These are phyloP conservation scores for Chrysoporthe deuterocubensis DNA, from an alignment of 2,329 filamentous ascomycete genomes.

Conservation along the genomic window DNA sequence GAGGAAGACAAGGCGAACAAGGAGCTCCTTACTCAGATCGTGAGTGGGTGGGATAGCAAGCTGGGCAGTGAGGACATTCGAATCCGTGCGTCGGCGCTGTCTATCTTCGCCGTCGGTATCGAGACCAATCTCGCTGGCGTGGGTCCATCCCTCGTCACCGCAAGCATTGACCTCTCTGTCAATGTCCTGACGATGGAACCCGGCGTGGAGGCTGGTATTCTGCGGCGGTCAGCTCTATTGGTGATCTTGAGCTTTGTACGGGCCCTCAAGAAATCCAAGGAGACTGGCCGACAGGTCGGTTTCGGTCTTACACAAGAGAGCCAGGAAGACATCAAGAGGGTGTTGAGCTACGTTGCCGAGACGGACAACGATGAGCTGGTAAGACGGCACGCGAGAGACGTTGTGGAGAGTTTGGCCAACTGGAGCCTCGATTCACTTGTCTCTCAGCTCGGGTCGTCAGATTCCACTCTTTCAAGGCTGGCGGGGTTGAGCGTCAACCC, in stretches of 20 bases:
- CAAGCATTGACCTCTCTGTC: slow-evolving; percentile 65
- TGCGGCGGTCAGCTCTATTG: slow-evolving; percentile 69
- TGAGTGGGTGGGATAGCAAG: slow-evolving; percentile 70
- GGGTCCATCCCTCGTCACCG: slow-evolving; percentile 55
- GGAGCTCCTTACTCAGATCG: slow-evolving; percentile 60
- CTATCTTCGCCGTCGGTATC: slow-evolving; percentile 63
- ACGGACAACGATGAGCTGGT: slow-evolving; percentile 73
- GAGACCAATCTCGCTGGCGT: slow-evolving; percentile 65
- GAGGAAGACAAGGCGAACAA: slow-evolving; percentile 50
- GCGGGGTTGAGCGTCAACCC: slow-evolving; percentile 50
- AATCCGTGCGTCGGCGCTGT: slow-evolving; percentile 70
- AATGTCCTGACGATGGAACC: slow-evolving; percentile 66
- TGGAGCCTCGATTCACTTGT: slow-evolving; percentile 53
- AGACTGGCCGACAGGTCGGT: slow-evolving; percentile 49
- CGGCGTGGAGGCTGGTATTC: slow-evolving; percentile 62
- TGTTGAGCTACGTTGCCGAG: slow-evolving; percentile 65
- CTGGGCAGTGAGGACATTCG: slow-evolving; percentile 70
- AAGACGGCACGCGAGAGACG: slow-evolving; percentile 66
- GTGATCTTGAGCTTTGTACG: slow-evolving; percentile 65
- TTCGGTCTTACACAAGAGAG: slow-evolving; percentile 61
- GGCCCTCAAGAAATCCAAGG: slow-evolving; percentile 59
- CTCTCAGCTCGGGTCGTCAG: slow-evolving; percentile 22
- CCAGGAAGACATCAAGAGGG: slow-evolving; percentile 63
- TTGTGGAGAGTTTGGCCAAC: slow-evolving; percentile 68
- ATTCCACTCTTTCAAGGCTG: slow-evolving; percentile 38